Evolutionary conservation across 176 grass and related monocot species (phyloP).

Genomic region (Avena eriantha): DNA sequence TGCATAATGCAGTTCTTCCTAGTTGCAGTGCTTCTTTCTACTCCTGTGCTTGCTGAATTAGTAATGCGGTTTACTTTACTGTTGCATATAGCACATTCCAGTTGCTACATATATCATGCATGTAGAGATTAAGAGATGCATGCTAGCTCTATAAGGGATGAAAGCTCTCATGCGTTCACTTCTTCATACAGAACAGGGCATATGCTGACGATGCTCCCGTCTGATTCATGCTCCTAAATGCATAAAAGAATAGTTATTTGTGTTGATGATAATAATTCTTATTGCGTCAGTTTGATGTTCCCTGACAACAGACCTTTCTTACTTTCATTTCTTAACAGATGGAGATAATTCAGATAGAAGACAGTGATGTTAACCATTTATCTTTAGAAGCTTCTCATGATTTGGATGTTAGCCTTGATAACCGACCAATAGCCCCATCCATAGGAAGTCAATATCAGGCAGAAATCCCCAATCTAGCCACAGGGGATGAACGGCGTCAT

Average conservation of each 20-base stretch:
- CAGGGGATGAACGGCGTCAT: constrained; percentile 25
- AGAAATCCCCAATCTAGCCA: constrained; percentile 46
- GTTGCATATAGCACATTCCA: not conserved
- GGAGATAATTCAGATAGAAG: constrained; percentile 10
- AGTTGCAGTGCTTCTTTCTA: constrained; percentile 7
- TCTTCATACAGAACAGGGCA: not conserved
- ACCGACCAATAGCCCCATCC: constrained; percentile 46
- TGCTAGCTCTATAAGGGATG: constrained; percentile 1
- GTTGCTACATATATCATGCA: constrained; percentile 7
- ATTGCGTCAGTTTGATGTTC: constrained; percentile 4
- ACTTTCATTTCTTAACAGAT: constrained; percentile 13
- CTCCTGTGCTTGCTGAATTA: constrained; percentile 9
- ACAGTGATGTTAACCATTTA: constrained; percentile 11
- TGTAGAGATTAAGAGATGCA: constrained; percentile 21
- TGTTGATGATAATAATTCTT: constrained; percentile 7
- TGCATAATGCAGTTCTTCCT: not conserved
- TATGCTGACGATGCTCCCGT: not conserved
- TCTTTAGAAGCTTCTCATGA: constrained; percentile 36
- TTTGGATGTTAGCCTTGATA: constrained; percentile 47
- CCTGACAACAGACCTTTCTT: constrained; percentile 1
- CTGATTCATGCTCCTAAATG: constrained; percentile 14
- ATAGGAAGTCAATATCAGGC: constrained; percentile 65
- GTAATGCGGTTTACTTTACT: not conserved
- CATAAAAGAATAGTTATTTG: constrained; percentile 13
- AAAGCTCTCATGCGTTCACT: not conserved